Percentiles rank a stretch among this genome's conserved stretches.
Evolutionary conservation across 257 asterid species (phyloP).

Genomic region (Nicotiana otophora): DNA sequence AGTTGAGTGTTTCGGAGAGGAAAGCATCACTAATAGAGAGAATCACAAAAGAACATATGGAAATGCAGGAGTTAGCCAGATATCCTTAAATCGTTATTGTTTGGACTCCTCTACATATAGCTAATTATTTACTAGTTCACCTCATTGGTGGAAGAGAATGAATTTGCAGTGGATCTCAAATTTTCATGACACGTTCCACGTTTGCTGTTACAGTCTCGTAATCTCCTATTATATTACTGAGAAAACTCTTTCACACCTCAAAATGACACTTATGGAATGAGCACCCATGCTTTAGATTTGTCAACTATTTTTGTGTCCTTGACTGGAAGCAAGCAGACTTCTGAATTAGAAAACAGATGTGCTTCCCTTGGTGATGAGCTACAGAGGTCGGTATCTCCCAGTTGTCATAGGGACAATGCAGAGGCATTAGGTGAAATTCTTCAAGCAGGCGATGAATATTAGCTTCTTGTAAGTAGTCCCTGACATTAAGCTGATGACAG

Average conservation of each 20-base stretch:
- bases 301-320: slow-evolving; percentile 30
- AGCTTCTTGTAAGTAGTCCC: slow-evolving; percentile 32
- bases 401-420: slow-evolving; percentile 62
- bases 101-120: slow-evolving; percentile 8
- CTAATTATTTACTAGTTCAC: background rate
- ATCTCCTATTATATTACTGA: background rate
- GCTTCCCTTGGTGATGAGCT: slow-evolving; percentile 65
- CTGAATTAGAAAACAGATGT: slow-evolving; percentile 48
- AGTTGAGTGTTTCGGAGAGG: slow-evolving; percentile 49
- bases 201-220: background rate
- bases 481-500: background rate
- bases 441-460: slow-evolving; percentile 32
- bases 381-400: slow-evolving; percentile 57
- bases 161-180: background rate
- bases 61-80: slow-evolving; percentile 66
- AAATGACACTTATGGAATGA: background rate
- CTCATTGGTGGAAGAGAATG: background rate
- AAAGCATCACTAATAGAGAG: slow-evolving; percentile 49
- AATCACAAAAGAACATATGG: slow-evolving; percentile 43
- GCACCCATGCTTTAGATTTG: slow-evolving; percentile 12
- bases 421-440: slow-evolving; percentile 45
- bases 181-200: background rate
- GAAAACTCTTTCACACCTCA: background rate
- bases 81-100: slow-evolving; percentile 48
- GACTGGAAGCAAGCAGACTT: slow-evolving; percentile 65